Evolutionary conservation across 345 rosid genomes (phyloP), one percentile per base, ranked within the genome.

Genomic region (Excoecaria cochinchinensis): DNA sequence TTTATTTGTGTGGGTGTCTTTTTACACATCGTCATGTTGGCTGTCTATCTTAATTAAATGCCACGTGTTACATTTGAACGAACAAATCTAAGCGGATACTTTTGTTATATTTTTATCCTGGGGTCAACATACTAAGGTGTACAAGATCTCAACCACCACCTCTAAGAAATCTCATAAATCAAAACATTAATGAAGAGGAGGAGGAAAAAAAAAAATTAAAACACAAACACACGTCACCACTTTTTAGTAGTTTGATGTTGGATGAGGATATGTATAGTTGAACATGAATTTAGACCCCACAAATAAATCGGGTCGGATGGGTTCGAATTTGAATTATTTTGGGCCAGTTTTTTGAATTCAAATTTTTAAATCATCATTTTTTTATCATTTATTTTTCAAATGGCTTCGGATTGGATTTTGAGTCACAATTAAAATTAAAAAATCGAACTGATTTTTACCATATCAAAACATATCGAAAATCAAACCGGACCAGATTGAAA

Each of bases 111-210:
- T 51, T 31, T 2, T 31, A 31, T 42, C 6, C 0, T 42, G 9
- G 31, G 40, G 21, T 7, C 31, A 56, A 16, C 55, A 48, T n/a
- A 16, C 8, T 6, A 19, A 70, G 6, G 46, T 62, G 47, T 75
- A 77, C 74, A 75, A 75, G 56, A 75, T 80, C 84, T 72, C 73
- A 80, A 80, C 84, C 1, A 67, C 77, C 58, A 1, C 58, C 6
- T 31, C 7, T 39, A 19, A 6, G 22, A 70, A 70, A 53, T 53
- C 61, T 52, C 4, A 17, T 22, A 51, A 14, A 69, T 16, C 42
- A 11, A 59, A 59, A 59, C 38, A 53, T 53, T 16, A 10, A 44
- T 44, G 9, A 44, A 44, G 48, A 44, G 9, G 9, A 5, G 9
- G 1, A 44, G 10, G 9, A 12, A 3, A 19, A 53, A 53, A 8